These are phyloP conservation scores for Hirschfeldia incana DNA, from an alignment of 345 rosid genomes.

Conservation along the genomic window DNA sequence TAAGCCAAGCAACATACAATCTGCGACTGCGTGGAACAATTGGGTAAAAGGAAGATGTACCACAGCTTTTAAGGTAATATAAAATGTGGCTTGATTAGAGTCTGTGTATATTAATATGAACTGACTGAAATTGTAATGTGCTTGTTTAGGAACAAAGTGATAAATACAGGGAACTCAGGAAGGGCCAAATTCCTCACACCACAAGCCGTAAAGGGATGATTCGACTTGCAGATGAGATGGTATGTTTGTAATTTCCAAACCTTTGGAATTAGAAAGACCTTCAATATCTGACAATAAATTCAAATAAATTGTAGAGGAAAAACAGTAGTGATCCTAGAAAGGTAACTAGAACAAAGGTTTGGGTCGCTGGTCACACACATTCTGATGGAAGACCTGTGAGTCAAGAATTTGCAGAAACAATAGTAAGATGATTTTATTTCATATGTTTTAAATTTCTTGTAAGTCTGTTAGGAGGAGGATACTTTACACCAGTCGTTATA, in stretches of 20 bases:
- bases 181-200: not conserved
- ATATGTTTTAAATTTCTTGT: no score
- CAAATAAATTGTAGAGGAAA: not conserved
- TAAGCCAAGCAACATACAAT: not conserved
- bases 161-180: not conserved
- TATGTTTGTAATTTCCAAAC: not conserved
- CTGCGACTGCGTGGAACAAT: not conserved
- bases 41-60: not conserved
- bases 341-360: constrained; percentile 6
- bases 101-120: no score
- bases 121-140: no score
- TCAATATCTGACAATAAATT: not conserved
- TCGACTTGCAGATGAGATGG: not conserved
- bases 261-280: not conserved
- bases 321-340: not conserved
- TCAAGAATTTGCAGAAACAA: not conserved
- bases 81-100: no score
- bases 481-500: no score
- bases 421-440: not conserved
- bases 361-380: not conserved
- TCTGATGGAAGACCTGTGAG: not conserved
- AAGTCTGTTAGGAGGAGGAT: no score
- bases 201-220: not conserved
- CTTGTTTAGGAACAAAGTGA: not conserved
- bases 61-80: not conserved